These are phyloP conservation scores for Meredithiella fracta DNA, from an alignment of 2,329 filamentous ascomycete genomes.

Conservation along the genomic window DNA sequence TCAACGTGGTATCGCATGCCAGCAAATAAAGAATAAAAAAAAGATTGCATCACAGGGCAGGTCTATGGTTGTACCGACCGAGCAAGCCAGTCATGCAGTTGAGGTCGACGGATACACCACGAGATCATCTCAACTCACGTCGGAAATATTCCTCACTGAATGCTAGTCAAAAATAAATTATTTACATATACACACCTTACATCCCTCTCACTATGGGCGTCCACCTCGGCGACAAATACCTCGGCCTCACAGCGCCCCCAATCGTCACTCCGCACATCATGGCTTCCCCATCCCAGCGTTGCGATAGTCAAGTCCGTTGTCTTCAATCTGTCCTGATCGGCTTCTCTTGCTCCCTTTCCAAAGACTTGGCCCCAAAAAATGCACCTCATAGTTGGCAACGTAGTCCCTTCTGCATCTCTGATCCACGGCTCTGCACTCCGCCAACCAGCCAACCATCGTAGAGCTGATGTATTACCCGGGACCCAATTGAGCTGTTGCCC, in stretches of 20 bases:
- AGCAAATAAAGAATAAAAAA: conserved; percentile 1
- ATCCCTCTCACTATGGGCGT: no score
- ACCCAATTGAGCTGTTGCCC: background rate
- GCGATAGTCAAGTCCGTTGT: background rate
- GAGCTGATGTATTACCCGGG: background rate
- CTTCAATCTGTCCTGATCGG: background rate
- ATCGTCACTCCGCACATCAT: background rate
- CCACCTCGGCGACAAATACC: no score
- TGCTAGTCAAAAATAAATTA: no score
- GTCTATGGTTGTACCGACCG: background rate
- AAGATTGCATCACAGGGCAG: background rate
- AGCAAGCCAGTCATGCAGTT: background rate
- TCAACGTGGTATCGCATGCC: background rate
- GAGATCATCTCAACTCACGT: background rate
- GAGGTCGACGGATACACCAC: no score
- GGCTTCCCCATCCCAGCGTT: background rate
- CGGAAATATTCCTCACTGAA: background rate
- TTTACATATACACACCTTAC: no score
- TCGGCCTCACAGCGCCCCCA: background rate
- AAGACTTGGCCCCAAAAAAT: background rate
- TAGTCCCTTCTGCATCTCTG: background rate
- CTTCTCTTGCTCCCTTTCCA: background rate
- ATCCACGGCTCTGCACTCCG: background rate
- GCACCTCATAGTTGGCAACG: background rate
- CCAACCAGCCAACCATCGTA: background rate